These are phyloP conservation scores for Ustulina deusta DNA, from an alignment of 2,329 filamentous ascomycete genomes.

Conservation along the genomic window DNA sequence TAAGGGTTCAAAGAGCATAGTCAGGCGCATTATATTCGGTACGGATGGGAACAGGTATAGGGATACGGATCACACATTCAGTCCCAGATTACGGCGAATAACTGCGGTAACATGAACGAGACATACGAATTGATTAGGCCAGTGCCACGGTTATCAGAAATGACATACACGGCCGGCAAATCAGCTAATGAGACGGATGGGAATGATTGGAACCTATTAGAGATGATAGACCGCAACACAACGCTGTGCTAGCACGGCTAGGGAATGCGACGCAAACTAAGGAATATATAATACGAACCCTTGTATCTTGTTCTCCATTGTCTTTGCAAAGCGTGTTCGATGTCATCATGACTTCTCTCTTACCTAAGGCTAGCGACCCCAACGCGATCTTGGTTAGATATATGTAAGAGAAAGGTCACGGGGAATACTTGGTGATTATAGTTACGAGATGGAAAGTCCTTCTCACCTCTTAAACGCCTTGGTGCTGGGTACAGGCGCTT, in stretches of 20 bases:
- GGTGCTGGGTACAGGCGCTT: constrained; percentile 33
- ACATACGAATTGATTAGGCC: constrained; percentile 4
- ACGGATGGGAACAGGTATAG: constrained; percentile 13
- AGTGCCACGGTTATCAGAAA: constrained; percentile 1
- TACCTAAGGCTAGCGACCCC: constrained; percentile 21
- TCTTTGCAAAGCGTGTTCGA: neutral
- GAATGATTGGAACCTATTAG: constrained; percentile 15
- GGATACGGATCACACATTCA: constrained; percentile 10
- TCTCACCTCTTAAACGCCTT: neutral
- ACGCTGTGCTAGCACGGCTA: neutral
- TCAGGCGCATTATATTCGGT: neutral
- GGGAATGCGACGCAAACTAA: constrained; percentile 11
- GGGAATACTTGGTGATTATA: constrained; percentile 23
- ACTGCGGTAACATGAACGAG: neutral
- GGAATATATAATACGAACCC: constrained; percentile 26
- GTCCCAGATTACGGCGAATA: neutral
- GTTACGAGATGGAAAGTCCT: constrained; percentile 33
- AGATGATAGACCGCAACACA: constrained; percentile 25
- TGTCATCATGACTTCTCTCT: constrained; percentile 13
- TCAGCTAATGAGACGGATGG: constrained; percentile 2
- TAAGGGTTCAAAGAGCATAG: constrained; percentile 5
- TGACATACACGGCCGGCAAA: neutral
- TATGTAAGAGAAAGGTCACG: constrained; percentile 29
- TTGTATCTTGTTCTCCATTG: neutral
- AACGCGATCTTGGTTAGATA: neutral